Evolutionary conservation across 257 asterid genomes (phyloP).

Genomic region (Solanum neorickii): DNA sequence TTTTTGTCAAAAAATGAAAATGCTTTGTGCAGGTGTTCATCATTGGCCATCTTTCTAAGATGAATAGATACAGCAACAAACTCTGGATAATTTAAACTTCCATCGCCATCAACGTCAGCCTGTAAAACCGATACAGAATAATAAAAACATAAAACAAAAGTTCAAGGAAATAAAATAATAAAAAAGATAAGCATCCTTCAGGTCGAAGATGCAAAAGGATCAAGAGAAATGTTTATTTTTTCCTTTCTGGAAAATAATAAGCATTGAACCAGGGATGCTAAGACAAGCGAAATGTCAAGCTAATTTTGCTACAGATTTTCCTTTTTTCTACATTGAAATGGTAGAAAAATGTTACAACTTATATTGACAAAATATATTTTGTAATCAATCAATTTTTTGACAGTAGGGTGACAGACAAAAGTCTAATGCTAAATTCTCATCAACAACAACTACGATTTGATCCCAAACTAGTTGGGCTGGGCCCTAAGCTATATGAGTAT

Average conservation of each 20-base stretch:
- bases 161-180: not conserved
- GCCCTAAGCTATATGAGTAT: not conserved
- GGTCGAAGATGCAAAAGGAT: not conserved
- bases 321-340: not conserved
- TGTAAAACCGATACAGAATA: conserved; percentile 7
- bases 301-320: not conserved
- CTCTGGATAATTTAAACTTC: conserved; percentile 52
- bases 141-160: not conserved
- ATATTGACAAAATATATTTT: not conserved
- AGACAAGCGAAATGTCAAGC: not conserved
- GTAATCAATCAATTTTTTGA: not conserved
- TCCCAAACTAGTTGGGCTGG: not conserved
- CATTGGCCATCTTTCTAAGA: conserved; percentile 64
- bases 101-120: conserved; percentile 78
- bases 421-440: not conserved
- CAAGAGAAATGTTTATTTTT: not conserved
- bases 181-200: not conserved
- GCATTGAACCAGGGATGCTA: not conserved
- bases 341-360: not conserved
- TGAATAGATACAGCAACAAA: conserved; percentile 72
- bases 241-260: not conserved
- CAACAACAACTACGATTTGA: not conserved
- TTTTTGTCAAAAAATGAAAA: conserved; percentile 62
- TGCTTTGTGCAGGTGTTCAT: conserved; percentile 71
- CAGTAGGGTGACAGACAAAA: not conserved